Evolutionary conservation across 257 asterid genomes (phyloP).

Genomic region (Nemophila menziesii): DNA sequence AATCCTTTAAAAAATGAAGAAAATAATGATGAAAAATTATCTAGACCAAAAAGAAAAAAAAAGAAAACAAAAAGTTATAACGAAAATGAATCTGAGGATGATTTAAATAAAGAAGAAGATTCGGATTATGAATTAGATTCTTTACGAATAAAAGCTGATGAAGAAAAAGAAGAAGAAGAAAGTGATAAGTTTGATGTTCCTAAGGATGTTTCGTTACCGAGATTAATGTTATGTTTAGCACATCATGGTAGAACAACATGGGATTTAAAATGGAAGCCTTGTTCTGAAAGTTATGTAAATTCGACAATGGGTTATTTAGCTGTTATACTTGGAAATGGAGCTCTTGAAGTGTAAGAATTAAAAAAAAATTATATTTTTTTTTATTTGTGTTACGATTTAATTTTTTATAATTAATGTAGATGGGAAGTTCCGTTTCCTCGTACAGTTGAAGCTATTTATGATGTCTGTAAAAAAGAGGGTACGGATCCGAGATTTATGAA

Average conservation of each 20-base stretch:
- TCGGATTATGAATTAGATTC: not conserved
- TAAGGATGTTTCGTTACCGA: conserved; percentile 58
- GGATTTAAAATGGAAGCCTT: conserved; percentile 93
- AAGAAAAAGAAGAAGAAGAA: not conserved
- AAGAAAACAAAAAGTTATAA: conserved; percentile 45
- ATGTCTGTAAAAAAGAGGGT: conserved; percentile 32
- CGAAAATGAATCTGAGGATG: conserved; percentile 19
- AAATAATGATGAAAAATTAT: conserved; percentile 1
- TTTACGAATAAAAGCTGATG: not conserved
- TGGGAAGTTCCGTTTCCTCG: conserved; percentile 96
- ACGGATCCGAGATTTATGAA: conserved; percentile 87
- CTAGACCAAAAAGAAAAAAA: conserved; percentile 24
- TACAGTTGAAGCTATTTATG: conserved; percentile 45
- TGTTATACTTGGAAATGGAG: conserved; percentile 87
- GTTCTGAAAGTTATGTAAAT: conserved; percentile 26
- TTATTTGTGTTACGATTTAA: not conserved
- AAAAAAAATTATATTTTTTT: conserved; percentile 1
- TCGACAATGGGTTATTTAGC: conserved; percentile 85
- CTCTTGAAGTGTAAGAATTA: conserved; percentile 78
- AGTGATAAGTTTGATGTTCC: conserved; percentile 20
- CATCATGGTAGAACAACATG: conserved; percentile 91
- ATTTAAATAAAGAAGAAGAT: conserved; percentile 9
- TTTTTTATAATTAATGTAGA: conserved; percentile 27
- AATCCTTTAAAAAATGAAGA: conserved; percentile 9
- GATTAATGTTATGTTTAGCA: conserved; percentile 75